Evolutionary conservation across 176 grass and related monocot genomes (phyloP).

Genomic region (Triticum timopheevii): DNA sequence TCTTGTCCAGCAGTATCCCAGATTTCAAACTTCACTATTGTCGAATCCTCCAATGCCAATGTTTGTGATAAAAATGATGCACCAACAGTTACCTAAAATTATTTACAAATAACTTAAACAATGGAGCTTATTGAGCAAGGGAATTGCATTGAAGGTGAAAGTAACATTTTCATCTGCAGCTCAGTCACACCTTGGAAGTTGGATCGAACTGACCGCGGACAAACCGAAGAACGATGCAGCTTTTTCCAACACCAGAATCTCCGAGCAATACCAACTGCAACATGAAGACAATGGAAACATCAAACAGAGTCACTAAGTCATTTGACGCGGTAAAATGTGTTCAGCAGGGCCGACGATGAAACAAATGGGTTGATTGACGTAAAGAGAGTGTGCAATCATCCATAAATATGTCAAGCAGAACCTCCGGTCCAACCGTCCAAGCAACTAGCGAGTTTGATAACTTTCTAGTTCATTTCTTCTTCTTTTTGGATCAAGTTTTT

Average conservation of each 20-base stretch:
- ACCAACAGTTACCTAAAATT: conserved; percentile 79
- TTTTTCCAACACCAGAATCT: conserved; percentile 95
- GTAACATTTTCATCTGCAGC: conserved; percentile 2
- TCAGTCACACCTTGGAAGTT: conserved; percentile 84
- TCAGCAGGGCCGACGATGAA: neutral
- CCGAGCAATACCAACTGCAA: conserved; percentile 85
- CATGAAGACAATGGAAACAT: conserved; percentile 9
- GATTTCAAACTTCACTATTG: conserved; percentile 95
- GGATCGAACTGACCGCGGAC: conserved; percentile 96
- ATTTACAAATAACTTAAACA: conserved; percentile 30
- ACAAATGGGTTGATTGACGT: neutral
- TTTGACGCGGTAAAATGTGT: neutral
- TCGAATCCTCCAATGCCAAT: conserved; percentile 83
- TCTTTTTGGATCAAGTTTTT: neutral
- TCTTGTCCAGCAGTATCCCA: conserved; percentile 98
- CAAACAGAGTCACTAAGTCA: conserved; percentile 7
- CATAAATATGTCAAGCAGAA: neutral
- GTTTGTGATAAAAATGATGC: conserved; percentile 98
- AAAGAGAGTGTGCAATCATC: neutral
- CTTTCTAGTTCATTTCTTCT: neutral
- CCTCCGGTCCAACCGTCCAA: neutral
- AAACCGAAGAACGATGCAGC: conserved; percentile 97
- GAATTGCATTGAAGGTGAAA: conserved; percentile 3
- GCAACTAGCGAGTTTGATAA: neutral
- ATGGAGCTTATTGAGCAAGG: conserved; percentile 4